phyloP scores from a whole-genome alignment of 2,329 filamentous ascomycete genomes.

The Colletotrichum gigasporum region DNA sequence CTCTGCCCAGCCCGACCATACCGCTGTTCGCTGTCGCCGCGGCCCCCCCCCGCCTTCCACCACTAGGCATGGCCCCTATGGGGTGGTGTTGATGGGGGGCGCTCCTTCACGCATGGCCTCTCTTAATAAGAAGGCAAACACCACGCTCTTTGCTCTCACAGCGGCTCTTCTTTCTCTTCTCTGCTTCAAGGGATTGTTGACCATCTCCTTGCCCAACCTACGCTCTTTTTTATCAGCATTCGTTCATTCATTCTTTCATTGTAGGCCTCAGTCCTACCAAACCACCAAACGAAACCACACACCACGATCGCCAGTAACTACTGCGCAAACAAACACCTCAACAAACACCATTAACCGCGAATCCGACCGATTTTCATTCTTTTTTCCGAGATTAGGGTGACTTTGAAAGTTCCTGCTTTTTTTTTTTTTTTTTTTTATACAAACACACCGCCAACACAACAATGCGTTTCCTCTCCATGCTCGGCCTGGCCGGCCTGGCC shows the following conservation, averaged over 20 bases:
- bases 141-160: background rate
- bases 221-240: conserved; percentile 19
- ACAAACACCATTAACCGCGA: no score
- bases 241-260: conserved; percentile 24
- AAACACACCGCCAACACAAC: background rate
- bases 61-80: no score
- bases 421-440: no score
- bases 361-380: conserved; percentile 15
- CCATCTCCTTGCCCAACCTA: conserved; percentile 28
- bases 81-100: conserved; percentile 6
- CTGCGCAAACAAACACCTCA: no score
- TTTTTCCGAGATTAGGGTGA: background rate
- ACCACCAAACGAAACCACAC: conserved; percentile 3
- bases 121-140: conserved; percentile 20
- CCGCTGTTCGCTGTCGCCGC: conserved; percentile 1
- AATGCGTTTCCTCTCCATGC: conserved; percentile 17
- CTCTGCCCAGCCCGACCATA: background rate
- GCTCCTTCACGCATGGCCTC: conserved; percentile 1
- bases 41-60: background rate
- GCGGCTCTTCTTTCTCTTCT: conserved; percentile 10
- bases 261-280: conserved; percentile 1
- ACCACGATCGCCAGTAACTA: background rate
- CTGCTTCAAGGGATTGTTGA: conserved; percentile 29
- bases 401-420: conserved; percentile 23
- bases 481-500: conserved; percentile 26